Conservation (phyloP, 2,329 filamentous ascomycete species). For the Alternaria brassicicola region DNA sequence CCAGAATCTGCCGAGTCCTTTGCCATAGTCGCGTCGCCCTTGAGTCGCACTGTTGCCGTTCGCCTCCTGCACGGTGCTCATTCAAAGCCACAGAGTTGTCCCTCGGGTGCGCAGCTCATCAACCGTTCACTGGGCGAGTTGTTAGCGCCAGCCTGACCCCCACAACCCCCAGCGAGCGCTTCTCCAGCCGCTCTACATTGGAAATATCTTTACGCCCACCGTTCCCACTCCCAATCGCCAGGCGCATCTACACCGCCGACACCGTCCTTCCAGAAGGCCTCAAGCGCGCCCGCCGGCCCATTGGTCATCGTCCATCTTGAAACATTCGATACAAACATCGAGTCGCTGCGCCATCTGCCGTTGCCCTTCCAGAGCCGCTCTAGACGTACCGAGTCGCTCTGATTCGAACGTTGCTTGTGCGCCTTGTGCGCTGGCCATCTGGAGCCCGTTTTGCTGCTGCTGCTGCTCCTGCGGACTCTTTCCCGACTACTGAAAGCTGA, state of each 20-base stretch:
- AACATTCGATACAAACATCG: constrained; percentile 31
- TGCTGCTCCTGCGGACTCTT: constrained; percentile 17
- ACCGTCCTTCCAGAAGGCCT: constrained; percentile 29
- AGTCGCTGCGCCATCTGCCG: constrained; percentile 24
- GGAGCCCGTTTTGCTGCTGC: constrained; percentile 12
- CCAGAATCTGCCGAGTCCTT: constrained; percentile 3
- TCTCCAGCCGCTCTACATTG: constrained; percentile 41
- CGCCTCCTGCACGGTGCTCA: constrained; percentile 13
- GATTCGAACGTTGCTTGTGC: constrained; percentile 32
- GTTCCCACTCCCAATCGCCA: constrained; percentile 31
- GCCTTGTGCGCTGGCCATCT: constrained; percentile 33
- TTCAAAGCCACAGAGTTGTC: constrained; percentile 14
- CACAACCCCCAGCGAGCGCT: constrained; percentile 41
- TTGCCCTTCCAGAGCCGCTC: constrained; percentile 27
- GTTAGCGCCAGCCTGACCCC: constrained; percentile 44
- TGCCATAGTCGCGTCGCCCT: constrained; percentile 17
- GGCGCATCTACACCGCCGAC: constrained; percentile 15
- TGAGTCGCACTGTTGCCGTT: constrained; percentile 9
- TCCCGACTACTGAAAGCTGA: neutral
- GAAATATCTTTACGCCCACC: constrained; percentile 34
- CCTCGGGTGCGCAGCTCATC: constrained; percentile 23
- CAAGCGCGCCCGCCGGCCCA: constrained; percentile 34
- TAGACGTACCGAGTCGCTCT: constrained; percentile 30
- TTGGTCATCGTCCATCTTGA: constrained; percentile 31
- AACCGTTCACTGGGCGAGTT: constrained; percentile 46